Percentiles rank a stretch among this genome's conserved stretches.
Evolutionary conservation across 352 stramenopile genomes (phyloP).

Genomic region (Phytophthora quininea): DNA sequence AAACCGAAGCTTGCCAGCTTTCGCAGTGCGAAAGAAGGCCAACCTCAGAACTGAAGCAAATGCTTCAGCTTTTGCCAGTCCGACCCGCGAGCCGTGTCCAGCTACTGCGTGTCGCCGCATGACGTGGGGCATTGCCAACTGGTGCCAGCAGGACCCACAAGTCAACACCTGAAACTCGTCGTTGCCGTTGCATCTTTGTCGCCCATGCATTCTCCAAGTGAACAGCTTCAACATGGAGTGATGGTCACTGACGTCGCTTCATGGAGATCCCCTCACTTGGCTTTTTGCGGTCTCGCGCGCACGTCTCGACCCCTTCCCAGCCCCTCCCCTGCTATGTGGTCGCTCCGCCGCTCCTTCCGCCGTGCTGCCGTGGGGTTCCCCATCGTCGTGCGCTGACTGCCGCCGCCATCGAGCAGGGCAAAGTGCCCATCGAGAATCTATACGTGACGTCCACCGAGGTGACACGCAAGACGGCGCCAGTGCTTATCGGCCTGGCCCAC

Average conservation of each 20-base stretch:
- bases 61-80: neutral
- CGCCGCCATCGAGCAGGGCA: conserved; percentile 40
- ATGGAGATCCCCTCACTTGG: neutral
- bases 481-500: conserved; percentile 71
- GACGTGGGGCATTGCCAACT: neutral
- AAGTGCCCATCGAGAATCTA: conserved; percentile 61
- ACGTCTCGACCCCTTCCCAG: neutral
- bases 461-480: conserved; percentile 64
- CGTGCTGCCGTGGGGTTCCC: conserved; percentile 20
- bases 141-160: neutral
- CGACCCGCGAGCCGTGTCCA: no score
- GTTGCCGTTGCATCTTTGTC: neutral
- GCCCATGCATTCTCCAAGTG: neutral
- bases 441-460: conserved; percentile 77
- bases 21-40: no score
- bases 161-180: conserved; percentile 2
- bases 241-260: neutral
- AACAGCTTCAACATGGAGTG: conserved; percentile 3
- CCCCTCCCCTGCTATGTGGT: conserved; percentile 16
- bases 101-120: conserved; percentile 2
- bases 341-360: conserved; percentile 28
- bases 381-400: conserved; percentile 38
- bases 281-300: conserved; percentile 2
- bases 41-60: neutral
- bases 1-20: no score